Conservation (phyloP, 352 stramenopile species). For the Pythium aquatile region DNA sequence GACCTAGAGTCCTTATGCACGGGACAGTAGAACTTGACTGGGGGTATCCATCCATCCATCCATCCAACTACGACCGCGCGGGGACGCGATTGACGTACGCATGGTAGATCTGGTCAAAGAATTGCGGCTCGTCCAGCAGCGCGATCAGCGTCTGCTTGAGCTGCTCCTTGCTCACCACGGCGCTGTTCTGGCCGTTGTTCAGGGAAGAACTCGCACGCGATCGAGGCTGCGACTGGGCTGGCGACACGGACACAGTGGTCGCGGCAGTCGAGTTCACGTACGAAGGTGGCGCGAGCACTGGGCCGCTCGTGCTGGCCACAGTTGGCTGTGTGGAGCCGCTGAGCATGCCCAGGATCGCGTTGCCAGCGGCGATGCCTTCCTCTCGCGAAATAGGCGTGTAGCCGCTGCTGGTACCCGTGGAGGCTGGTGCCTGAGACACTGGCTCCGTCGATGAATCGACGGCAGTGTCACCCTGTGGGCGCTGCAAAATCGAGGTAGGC, state of each 20-base stretch:
- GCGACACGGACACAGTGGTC: slow-evolving; percentile 2
- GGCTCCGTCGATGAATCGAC: background rate
- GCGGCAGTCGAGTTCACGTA: slow-evolving; percentile 6
- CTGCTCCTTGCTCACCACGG: slow-evolving; percentile 78
- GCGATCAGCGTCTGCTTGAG: slow-evolving; percentile 83
- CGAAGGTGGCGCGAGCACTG: slow-evolving; percentile 17
- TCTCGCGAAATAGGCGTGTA: slow-evolving; percentile 74
- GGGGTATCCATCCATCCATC: background rate
- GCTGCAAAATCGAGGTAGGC: slow-evolving; percentile 69
- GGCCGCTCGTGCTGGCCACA: slow-evolving; percentile 8
- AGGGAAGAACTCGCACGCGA: slow-evolving; percentile 21
- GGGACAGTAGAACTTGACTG: slow-evolving; percentile 1
- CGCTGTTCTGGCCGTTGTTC: slow-evolving; percentile 10
- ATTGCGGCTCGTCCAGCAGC: slow-evolving; percentile 77
- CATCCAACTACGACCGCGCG: slow-evolving; percentile 23
- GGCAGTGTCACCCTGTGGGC: slow-evolving; percentile 16
- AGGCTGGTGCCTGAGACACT: background rate
- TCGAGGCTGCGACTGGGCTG: slow-evolving; percentile 28
- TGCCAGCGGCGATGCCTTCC: slow-evolving; percentile 77
- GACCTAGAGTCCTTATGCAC: background rate
- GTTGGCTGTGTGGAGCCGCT: slow-evolving; percentile 29
- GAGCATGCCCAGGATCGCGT: slow-evolving; percentile 85
- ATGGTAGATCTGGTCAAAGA: slow-evolving; percentile 89
- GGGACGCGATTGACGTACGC: slow-evolving; percentile 74
- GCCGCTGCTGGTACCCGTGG: slow-evolving; percentile 25